Base-by-base conservation (phyloP, 257 asterid species). In the Voacanga thouarsii region DNA sequence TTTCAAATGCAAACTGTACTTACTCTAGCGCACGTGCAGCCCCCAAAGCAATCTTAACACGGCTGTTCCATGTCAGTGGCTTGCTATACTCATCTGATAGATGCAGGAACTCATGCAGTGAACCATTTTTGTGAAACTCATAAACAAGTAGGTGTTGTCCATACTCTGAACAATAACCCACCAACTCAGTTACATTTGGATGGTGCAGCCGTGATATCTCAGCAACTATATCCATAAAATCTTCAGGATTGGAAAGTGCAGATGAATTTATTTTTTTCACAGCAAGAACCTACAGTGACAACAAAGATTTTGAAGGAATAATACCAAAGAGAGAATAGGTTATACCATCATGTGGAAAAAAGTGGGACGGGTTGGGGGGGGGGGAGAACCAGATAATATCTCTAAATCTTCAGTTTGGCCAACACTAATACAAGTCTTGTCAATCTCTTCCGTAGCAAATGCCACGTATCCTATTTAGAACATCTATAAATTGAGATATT, bases 1-100 rank as follows among this genome's bases (percentile, higher is more conserved):
- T 21, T 39, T 41, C 18, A 43, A 69, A 77, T 41, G 60, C n/a
- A 33, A 65, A 44, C 33, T 51, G 4, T 77, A 81, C 97, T 80
- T 85, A 95, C 99, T 95, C 98, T 51, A 95, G 84, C 50, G 98
- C 99, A 79, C 97, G 89, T 60, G 99, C 99, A 76, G 94, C 88
- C 76, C 99, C 99, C 77, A 95, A 71, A 26, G 99, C 98, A 83
- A 95, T 93, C 94, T 92, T 93, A 79, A 95, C 97, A 28, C 99
- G 91, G 80, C 78, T 88, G 81, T 93, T 95, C 99, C 99, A 95
- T 1, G 96, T 92, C 66, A 95, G 81, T 51, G 98, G 97, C 83
- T 88, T 91, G 79, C 86, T 88, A 57, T 82, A 85, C 77, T 95
- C 99, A 59, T 95, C 98, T 0, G 93, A 82, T 51, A 95, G 90